Conservation (phyloP, 495 filamentous ascomycete genomes). For the Penicillium soppii region DNA sequence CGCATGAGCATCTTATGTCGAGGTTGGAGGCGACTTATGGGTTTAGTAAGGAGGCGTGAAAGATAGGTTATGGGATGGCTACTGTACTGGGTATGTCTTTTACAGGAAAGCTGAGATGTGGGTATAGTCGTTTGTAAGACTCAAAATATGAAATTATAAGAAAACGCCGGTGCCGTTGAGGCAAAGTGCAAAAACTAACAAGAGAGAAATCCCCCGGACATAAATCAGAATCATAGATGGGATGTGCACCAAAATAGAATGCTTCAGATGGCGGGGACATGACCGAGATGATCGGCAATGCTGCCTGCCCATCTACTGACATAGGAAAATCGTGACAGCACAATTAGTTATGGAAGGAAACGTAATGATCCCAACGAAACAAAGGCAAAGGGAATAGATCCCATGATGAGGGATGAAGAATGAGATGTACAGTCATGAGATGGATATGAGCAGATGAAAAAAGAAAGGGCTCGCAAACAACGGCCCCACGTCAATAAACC, state of each 20-base stretch:
- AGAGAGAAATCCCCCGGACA: slow-evolving; percentile 8
- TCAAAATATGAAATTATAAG: not conserved
- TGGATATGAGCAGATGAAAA: slow-evolving; percentile 29
- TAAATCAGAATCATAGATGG: slow-evolving; percentile 20
- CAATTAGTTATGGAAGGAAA: slow-evolving; percentile 16
- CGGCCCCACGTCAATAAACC: not conserved
- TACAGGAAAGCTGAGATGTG: not conserved
- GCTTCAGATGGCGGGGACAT: slow-evolving; percentile 13
- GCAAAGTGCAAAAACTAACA: slow-evolving; percentile 8
- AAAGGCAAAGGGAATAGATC: slow-evolving; percentile 4
- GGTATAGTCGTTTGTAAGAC: slow-evolving; percentile 8
- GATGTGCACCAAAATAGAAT: slow-evolving; percentile 17
- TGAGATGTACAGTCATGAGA: slow-evolving; percentile 12
- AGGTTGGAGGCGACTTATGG: slow-evolving; percentile 75
- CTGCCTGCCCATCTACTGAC: slow-evolving; percentile 27
- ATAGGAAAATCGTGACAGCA: slow-evolving; percentile 36
- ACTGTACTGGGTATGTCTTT: no score
- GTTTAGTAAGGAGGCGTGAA: slow-evolving; percentile 32
- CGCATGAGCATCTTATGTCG: slow-evolving; percentile 76
- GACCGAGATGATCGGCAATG: slow-evolving; percentile 7
- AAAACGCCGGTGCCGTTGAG: slow-evolving; percentile 9
- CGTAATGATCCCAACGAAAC: not conserved
- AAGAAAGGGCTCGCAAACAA: slow-evolving; percentile 6
- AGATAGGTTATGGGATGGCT: not conserved
- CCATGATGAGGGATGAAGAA: not conserved